Evolutionary conservation across 2,329 filamentous ascomycete species (phyloP), one percentile per base, ranked within the genome.

Genomic region (Trematosphaeria pertusa): DNA sequence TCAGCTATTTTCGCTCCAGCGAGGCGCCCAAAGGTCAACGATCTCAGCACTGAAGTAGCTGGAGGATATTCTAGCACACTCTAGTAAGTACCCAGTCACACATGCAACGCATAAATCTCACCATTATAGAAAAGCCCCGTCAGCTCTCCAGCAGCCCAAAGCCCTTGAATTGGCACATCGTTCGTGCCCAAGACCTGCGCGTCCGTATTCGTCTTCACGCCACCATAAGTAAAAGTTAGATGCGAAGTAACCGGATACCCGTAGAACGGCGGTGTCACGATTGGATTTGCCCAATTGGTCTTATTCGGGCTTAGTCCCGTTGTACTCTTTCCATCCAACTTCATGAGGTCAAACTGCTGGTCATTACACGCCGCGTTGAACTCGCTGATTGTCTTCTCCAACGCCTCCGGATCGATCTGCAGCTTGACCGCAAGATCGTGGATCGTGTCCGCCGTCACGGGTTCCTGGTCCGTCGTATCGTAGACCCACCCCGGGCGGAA

Each of bases 401-500:
- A 53, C 34, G 63, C 61, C 21, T 69, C 54, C 2, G 71, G 61
- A 45, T 74, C 60, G 11, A 74, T 46, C 5, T 65, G 63, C n/a
- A 75, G 60, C 48, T 73, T 74, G 35, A 66, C 50, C 0, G 72
- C 73, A 5, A 31, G 59, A 14, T 70, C 73, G 34, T 65, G 63
- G 37, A 75, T 75, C 3, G 71, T 73, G 31, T 75, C 64, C 8
- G 69, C 69, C 40, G 71, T 60, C 50, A 72, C 69, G 5, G 73
- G 74, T 34, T 73, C 70, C 26, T 71, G 56, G 42, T 75, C 72
- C 2, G 73, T 75, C 2, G 73, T 75, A 15, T 75, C 72, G 39
- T 72, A 75, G 3, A 75, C 74, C 73, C 72, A 75, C 35, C 67
- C 69, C 11, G 72, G 72, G 20, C 71, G 63, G 65, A 75, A 75